Percentiles rank a stretch among this genome's conserved stretches.
Evolutionary conservation across 2,329 filamentous ascomycete genomes (phyloP).

Genomic region (Epichloe sibirici): DNA sequence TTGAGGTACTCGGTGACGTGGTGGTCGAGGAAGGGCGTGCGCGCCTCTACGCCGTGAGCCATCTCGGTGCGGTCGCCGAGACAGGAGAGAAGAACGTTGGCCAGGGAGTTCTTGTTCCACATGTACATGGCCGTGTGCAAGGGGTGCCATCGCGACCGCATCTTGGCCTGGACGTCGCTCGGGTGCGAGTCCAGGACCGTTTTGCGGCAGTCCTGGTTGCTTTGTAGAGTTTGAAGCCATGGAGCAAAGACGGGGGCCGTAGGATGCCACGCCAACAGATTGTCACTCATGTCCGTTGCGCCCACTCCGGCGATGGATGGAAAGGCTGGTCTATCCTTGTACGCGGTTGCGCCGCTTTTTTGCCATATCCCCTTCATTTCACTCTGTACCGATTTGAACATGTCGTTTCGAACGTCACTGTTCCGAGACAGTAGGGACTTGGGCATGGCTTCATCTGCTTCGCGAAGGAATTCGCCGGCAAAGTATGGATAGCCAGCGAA

Average conservation of each 20-base stretch:
- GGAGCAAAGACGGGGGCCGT: neutral
- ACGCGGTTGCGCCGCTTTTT: neutral
- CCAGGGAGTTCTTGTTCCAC: conserved; percentile 9
- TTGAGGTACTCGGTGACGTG: conserved; percentile 11
- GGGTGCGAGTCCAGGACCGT: neutral
- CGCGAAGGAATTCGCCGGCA: conserved; percentile 33
- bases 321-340: neutral
- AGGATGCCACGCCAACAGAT: neutral
- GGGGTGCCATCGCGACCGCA: conserved; percentile 5
- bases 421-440: conserved; percentile 10
- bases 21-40: conserved; percentile 21
- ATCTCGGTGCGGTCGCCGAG: conserved; percentile 24
- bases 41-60: conserved; percentile 23
- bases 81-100: conserved; percentile 17
- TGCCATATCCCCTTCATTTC: neutral
- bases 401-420: neutral
- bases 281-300: neutral
- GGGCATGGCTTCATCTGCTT: conserved; percentile 29
- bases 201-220: neutral
- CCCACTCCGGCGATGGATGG: neutral
- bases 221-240: neutral
- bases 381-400: neutral
- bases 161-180: neutral
- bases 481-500: conserved; percentile 40
- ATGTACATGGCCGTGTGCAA: conserved; percentile 3